Base-by-base conservation (phyloP, 1,284 basidiomycete genomes). In the Naganishia sp. region DNA sequence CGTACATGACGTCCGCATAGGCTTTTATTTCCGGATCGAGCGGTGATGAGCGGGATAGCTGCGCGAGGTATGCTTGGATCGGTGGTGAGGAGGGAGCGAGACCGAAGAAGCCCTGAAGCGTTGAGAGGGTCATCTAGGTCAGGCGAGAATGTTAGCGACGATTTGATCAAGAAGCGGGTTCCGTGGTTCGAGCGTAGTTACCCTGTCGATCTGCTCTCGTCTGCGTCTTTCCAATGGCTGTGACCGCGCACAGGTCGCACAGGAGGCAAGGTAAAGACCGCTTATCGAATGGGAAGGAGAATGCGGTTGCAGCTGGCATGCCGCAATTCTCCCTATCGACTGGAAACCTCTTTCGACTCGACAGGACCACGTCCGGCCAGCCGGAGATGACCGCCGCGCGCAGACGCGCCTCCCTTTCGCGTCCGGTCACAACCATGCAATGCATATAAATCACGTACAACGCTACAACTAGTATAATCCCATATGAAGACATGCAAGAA, bases 1-100 rank as follows among this genome's bases (percentile, higher is more conserved):
- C 85, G 80, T 93, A 96, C 67, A 91, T 86, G 4, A 85, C 85
- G 77, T 94, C 91, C 44, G 88, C 77, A 77, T 91, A 94, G 0
- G 86, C 80, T 75, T 90, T 92, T 76, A 90, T 79, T 68, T 89
- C 84, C 11, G 88, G 86, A n/a, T 73, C 53, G 33, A 55, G 53
- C n/a, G 53, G 53, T 13, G 36, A 10, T 11, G 33, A 18, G 18
- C 4, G 33, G 5, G 53, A 6, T 10, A 55, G 53, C 13, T n/a
- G 16, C 10, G 53, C 16, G 53, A 55, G 33, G 53, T 42, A 55
- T 39, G 13, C 6, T 42, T 55, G 53, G 33, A 55, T 42, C 6
- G 2, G 3, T 39, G 53, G 33, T 1, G 53, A 16, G 7, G 31
- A 21, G 28, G 53, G 33, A n/a, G 53, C n/a, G 4, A 39, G 53